Evolutionary conservation across 768 basidiomycete genomes (phyloP).

Genomic region (Leucocoprinus sp.): DNA sequence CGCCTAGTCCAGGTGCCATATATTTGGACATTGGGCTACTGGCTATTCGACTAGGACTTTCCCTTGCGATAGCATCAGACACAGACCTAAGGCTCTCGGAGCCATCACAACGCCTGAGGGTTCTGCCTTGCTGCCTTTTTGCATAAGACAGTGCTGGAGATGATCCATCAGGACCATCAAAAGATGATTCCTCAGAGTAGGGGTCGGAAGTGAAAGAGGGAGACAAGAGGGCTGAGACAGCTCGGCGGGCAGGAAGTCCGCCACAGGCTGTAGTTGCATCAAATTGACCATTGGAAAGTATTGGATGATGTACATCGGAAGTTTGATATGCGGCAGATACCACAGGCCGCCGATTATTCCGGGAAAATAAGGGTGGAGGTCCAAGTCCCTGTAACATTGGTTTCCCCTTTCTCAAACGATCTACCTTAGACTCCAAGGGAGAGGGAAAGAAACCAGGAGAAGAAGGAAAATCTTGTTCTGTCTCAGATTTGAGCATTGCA

Average conservation of each 20-base stretch:
- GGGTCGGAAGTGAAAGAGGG: slow-evolving; percentile 41
- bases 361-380: slow-evolving; percentile 44
- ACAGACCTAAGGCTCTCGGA: slow-evolving; percentile 73
- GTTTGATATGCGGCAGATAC: slow-evolving; percentile 56
- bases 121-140: slow-evolving; percentile 68
- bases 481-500: slow-evolving; percentile 25
- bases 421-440: slow-evolving; percentile 40
- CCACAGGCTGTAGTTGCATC: slow-evolving; percentile 30
- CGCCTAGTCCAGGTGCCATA: slow-evolving; percentile 57
- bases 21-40: slow-evolving; percentile 41
- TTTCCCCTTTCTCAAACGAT: slow-evolving; percentile 40
- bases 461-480: slow-evolving; percentile 34
- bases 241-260: slow-evolving; percentile 53
- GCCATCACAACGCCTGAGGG: slow-evolving; percentile 72
- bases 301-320: slow-evolving; percentile 31
- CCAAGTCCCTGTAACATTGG: slow-evolving; percentile 47
- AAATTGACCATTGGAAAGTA: slow-evolving; percentile 22
- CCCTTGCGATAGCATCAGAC: slow-evolving; percentile 54
- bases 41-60: slow-evolving; percentile 26
- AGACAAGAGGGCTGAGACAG: slow-evolving; percentile 66
- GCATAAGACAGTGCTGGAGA: slow-evolving; percentile 79
- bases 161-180: slow-evolving; percentile 62
- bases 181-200: slow-evolving; percentile 49
- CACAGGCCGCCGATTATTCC: slow-evolving; percentile 57
- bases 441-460: slow-evolving; percentile 45